Conservation (phyloP, 202 grass and related monocot species). For the Setaria viridis region DNA sequence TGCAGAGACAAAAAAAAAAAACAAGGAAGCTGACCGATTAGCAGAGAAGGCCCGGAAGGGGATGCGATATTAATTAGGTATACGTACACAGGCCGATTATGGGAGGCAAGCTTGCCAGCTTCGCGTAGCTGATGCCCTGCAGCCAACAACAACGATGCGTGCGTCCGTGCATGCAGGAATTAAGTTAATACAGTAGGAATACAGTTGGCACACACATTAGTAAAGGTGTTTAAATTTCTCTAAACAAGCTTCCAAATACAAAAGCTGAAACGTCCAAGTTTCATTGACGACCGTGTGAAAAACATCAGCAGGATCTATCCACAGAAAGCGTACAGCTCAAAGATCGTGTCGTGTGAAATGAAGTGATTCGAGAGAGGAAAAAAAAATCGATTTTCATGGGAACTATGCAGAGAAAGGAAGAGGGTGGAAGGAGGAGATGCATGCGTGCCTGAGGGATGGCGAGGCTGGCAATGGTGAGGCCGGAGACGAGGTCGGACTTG, state of each 20-base stretch:
- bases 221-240: not conserved
- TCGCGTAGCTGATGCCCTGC: constrained; percentile 98
- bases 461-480: constrained; percentile 96
- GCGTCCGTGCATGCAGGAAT: not conserved
- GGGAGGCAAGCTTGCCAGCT: constrained; percentile 84
- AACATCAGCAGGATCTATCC: not conserved
- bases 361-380: not conserved
- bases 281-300: not conserved
- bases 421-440: not conserved
- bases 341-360: not conserved
- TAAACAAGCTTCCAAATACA: not conserved
- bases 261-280: not conserved
- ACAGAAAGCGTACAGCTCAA: not conserved
- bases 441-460: constrained; percentile 75
- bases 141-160: no score
- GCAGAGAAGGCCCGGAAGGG: no score
- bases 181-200: not conserved
- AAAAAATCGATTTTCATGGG: not conserved
- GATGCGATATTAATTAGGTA: not conserved
- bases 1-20: no score
- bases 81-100: constrained; percentile 91
- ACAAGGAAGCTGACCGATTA: no score
- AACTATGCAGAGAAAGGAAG: not conserved
- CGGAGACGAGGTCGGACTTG: constrained; percentile 91
- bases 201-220: not conserved